Conservation (phyloP, 78 protist species). For the Monocercomonoides exilis region DNA sequence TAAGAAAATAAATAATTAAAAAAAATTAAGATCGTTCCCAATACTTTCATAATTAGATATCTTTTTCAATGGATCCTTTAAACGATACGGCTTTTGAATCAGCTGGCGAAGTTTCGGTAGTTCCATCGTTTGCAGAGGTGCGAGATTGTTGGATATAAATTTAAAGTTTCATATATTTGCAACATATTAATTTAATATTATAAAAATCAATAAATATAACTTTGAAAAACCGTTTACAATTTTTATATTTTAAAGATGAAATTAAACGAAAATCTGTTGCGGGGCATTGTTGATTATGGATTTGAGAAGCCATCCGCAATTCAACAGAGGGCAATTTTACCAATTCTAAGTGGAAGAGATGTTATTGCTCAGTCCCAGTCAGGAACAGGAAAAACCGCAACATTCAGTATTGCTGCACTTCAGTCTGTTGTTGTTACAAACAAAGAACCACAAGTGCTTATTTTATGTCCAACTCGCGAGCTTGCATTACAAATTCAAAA, state of each 20-base stretch:
- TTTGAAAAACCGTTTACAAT: not conserved
- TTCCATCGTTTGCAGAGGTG: not conserved
- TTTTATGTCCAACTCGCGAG: slow-evolving; percentile 94
- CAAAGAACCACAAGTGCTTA: slow-evolving; percentile 73
- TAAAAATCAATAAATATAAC: too few relatives aligned
- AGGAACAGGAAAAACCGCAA: slow-evolving; percentile 64
- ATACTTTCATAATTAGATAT: too few relatives aligned
- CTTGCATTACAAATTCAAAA: slow-evolving; percentile 88
- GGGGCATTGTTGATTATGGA: not conserved
- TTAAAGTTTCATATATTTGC: not conserved
- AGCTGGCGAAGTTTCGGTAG: not conserved
- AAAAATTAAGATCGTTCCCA: too few relatives aligned
- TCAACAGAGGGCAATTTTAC: not conserved
- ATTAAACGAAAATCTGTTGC: not conserved
- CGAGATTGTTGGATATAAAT: not conserved
- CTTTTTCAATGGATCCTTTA: not conserved
- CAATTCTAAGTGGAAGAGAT: not conserved
- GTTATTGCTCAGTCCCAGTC: slow-evolving; percentile 27
- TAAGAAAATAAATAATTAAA: too few relatives aligned
- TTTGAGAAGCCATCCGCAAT: slow-evolving; percentile 8
- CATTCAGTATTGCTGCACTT: slow-evolving; percentile 37
- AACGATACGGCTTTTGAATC: not conserved
- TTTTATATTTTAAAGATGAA: not conserved
- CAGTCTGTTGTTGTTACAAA: slow-evolving; percentile 29
- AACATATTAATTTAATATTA: too few relatives aligned